These are phyloP conservation scores for Globisporangium uncinulatum DNA, from an alignment of 352 stramenopile species.

Conservation along the genomic window DNA sequence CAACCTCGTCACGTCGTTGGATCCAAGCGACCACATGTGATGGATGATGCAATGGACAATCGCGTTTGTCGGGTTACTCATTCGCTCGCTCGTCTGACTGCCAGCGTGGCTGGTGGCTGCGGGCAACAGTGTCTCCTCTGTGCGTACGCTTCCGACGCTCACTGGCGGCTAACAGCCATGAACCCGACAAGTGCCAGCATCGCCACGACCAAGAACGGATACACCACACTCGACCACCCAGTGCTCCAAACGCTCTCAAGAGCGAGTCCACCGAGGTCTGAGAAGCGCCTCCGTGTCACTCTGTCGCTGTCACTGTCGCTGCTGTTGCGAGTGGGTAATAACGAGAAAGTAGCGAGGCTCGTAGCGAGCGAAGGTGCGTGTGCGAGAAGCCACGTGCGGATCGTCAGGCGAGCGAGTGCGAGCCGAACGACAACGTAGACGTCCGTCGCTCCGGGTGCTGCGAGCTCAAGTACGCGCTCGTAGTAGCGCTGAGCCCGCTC, in stretches of 20 bases:
- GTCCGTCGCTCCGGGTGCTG: conserved; percentile 22
- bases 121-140: too few species aligned
- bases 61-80: too few species aligned
- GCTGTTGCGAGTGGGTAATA: not conserved
- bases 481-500: conserved; percentile 63
- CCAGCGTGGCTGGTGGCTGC: too few species aligned
- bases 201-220: not conserved
- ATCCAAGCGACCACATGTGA: conserved; percentile 11
- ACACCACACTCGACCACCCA: conserved; percentile 1
- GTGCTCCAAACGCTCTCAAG: conserved; percentile 4
- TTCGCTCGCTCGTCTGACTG: too few species aligned
- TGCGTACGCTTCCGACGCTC: too few species aligned
- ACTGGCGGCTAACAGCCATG: conserved; percentile 2
- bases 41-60: not conserved
- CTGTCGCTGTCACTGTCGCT: not conserved
- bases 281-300: conserved; percentile 1
- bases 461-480: conserved; percentile 41
- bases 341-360: conserved; percentile 3
- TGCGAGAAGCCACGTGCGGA: conserved; percentile 25
- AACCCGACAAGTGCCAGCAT: conserved; percentile 2
- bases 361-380: conserved; percentile 17
- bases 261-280: conserved; percentile 4
- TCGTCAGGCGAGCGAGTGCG: conserved; percentile 25
- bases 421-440: conserved; percentile 29
- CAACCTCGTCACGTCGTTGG: conserved; percentile 23